Conservation (phyloP, 345 rosid genomes). For the Ceriops zippeliana region DNA sequence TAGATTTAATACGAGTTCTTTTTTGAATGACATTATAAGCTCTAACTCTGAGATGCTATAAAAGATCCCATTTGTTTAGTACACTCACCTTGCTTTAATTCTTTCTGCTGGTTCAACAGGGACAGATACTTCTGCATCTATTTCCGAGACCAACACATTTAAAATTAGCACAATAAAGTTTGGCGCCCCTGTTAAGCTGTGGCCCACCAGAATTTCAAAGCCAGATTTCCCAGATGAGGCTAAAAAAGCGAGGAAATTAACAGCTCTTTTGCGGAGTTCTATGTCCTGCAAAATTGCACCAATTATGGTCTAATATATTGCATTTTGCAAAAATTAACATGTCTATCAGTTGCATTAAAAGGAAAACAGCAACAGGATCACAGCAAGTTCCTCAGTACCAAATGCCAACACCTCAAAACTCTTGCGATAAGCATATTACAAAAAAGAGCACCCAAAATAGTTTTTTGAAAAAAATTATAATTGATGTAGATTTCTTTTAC, state of each 20-base stretch:
- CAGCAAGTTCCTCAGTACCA: background rate
- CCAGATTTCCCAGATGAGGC: constrained; percentile 77
- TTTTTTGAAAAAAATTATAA: background rate
- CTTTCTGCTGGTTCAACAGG: constrained; percentile 35
- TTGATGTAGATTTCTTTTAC: background rate
- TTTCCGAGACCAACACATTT: constrained; percentile 61
- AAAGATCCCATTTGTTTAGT: background rate
- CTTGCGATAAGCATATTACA: background rate
- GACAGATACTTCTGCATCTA: constrained; percentile 47
- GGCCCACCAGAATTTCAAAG: constrained; percentile 54
- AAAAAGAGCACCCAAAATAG: background rate
- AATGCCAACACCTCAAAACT: too few relatives aligned
- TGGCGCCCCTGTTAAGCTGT: constrained; percentile 44
- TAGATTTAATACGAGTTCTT: too few relatives aligned
- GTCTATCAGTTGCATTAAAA: background rate
- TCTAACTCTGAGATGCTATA: too few relatives aligned
- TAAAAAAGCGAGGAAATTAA: constrained; percentile 58
- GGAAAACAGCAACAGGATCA: background rate
- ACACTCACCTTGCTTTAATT: constrained; percentile 58
- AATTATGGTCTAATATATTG: constrained; percentile 5
- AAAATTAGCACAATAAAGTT: constrained; percentile 67
- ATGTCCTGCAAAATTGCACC: constrained; percentile 58
- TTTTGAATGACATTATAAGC: too few relatives aligned
- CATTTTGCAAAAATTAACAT: background rate
- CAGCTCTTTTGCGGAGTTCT: constrained; percentile 60